Percentiles rank a stretch among this genome's conserved stretches.
Evolutionary conservation across 2,329 filamentous ascomycete genomes (phyloP).

Genomic region (Hysterium pulicare): DNA sequence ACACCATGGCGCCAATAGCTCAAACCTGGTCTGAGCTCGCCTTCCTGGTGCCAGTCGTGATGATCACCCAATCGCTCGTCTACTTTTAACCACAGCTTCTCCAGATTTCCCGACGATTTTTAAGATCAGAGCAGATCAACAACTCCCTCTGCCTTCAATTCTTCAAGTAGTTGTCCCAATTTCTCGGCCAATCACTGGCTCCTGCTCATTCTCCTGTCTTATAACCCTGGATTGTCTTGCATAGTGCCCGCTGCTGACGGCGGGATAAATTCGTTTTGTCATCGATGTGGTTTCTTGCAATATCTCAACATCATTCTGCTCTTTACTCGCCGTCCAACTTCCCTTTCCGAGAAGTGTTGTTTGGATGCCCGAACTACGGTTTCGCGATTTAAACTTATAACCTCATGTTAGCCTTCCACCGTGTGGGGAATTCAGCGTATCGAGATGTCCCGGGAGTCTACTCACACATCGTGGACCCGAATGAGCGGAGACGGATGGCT

Average conservation of each 20-base stretch:
- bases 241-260: neutral
- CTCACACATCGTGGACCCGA: constrained; percentile 24
- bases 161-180: neutral
- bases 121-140: too few relatives aligned
- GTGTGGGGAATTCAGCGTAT: constrained; percentile 29
- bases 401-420: constrained; percentile 25
- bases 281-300: neutral
- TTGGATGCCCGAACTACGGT: too few relatives aligned
- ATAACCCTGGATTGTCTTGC: neutral
- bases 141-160: neutral
- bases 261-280: neutral
- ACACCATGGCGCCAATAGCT: neutral
- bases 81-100: neutral
- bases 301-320: neutral
- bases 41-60: neutral
- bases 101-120: too few relatives aligned
- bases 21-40: neutral
- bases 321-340: neutral
- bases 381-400: neutral
- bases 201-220: neutral
- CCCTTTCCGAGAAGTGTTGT: too few relatives aligned
- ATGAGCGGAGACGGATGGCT: constrained; percentile 35
- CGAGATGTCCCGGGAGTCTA: constrained; percentile 30
- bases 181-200: neutral
- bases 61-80: constrained; percentile 1